Conservation (phyloP, 2,329 filamentous ascomycete species). For the Aspergillus quadrilineatus region DNA sequence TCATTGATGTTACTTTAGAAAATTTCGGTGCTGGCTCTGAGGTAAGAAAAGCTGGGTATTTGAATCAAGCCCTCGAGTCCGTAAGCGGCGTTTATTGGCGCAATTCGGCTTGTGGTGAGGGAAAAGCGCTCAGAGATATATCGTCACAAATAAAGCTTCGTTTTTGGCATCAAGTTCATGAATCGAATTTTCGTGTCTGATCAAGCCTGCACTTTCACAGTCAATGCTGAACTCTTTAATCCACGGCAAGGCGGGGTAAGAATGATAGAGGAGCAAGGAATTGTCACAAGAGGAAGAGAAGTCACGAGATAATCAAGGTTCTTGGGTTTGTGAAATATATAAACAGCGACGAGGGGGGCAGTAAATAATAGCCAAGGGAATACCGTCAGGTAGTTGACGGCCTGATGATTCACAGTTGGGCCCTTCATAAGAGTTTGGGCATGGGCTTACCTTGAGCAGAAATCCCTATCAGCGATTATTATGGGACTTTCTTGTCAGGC, state of each 20-base stretch:
- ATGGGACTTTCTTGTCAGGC: constrained; percentile 2
- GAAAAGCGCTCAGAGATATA: background rate
- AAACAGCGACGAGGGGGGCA: background rate
- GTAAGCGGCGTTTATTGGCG: background rate
- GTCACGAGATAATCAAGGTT: background rate
- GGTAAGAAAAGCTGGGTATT: constrained; percentile 5
- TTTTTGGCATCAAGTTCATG: background rate
- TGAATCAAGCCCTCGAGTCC: background rate
- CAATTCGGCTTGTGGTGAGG: background rate
- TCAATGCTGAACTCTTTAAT: background rate
- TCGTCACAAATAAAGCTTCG: background rate
- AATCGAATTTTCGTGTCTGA: background rate
- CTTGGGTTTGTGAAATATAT: background rate
- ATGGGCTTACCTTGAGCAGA: background rate
- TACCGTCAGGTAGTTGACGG: constrained; percentile 11
- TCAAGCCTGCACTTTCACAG: background rate
- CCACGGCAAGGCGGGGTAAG: background rate
- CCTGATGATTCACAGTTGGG: constrained; percentile 14
- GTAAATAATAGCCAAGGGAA: background rate
- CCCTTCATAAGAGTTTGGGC: constrained; percentile 9
- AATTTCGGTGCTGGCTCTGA: background rate
- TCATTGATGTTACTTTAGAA: constrained; percentile 17
- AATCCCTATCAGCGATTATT: background rate
- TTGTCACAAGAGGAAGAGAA: background rate
- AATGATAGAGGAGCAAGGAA: no score